Evolutionary conservation across 2,329 filamentous ascomycete genomes (phyloP), one percentile per base, ranked within the genome.

Genomic region (Immersiporthe knoxdaviesiana): DNA sequence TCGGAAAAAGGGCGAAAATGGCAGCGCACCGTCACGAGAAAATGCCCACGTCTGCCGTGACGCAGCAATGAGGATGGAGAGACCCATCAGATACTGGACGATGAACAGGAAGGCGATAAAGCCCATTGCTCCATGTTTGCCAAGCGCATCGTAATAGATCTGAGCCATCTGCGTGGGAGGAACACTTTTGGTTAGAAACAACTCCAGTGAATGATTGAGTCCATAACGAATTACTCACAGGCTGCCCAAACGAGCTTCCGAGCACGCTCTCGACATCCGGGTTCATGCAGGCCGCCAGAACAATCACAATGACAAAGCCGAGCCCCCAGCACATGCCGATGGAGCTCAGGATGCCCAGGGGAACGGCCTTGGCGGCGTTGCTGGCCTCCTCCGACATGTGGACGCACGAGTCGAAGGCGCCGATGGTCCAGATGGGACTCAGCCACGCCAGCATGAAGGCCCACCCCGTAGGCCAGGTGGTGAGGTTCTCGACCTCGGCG

Each of bases 31-130:
- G 73, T 90, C 88, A 32, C 88, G 83, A 11, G 85, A 86, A 75
- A 90, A 90, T 0, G 88, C 88, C 88, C 88, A 90, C 39, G 81
- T 83, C 77, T 90, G 88, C 7, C 88, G 83, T 7, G 85, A 88
- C 5, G 84, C 85, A 1, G 88, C 88, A 3, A 89, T 84, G 2
- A 87, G 77, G 66, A 88, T 84, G 39, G 83, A 86, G 1, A 89
- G 77, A 1, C 87, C 87, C 83, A 90, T 89, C 30, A 89, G 79
- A 75, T 88, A 90, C 74, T 90, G 88, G 2, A 88, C 86, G 63
- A 88, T 83, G 74, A 88, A 87, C 27, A 89, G 77, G 0, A 89
- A 79, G 1, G 81, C 80, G 84, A 89, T 89, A 67, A 90, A 81
- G 0, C 82, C 87, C 8, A 90, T 76, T 0, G 88, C 85, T 6